These are phyloP conservation scores for Marsdenia floribunda DNA, from an alignment of 257 asterid genomes.

Conservation along the genomic window DNA sequence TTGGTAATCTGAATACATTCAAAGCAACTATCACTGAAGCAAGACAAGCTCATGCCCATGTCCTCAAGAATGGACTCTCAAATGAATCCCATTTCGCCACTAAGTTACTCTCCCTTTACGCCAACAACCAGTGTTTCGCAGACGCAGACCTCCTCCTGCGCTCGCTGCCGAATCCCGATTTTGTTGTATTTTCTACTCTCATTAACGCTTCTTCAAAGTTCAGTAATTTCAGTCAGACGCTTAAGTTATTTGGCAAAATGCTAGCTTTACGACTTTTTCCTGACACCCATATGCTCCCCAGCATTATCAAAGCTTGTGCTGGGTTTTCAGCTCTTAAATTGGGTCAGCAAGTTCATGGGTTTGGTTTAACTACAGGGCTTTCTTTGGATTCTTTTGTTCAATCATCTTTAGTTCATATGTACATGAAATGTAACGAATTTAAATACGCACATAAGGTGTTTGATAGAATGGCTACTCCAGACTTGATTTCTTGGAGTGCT, in stretches of 20 bases:
- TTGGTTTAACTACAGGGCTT: constrained; percentile 52
- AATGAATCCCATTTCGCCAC: constrained; percentile 34
- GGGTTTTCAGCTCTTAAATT: constrained; percentile 35
- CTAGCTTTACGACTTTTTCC: constrained; percentile 36
- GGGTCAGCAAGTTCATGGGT: constrained; percentile 78
- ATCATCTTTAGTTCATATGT: constrained; percentile 69
- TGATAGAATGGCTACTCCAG: constrained; percentile 42
- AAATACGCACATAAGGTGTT: constrained; percentile 50
- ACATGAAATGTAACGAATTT: constrained; percentile 50
- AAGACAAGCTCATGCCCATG: constrained; percentile 52
- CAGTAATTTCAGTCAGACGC: constrained; percentile 32
- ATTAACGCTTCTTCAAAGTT: constrained; percentile 59
- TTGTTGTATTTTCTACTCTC: constrained; percentile 47
- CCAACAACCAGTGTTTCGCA: constrained; percentile 40
- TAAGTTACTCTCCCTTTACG: constrained; percentile 53
- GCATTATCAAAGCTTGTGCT: constrained; percentile 65
- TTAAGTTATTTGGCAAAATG: constrained; percentile 46
- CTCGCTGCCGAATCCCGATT: constrained; percentile 35
- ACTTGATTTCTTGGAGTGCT: constrained; percentile 78
- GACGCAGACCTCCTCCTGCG: constrained; percentile 41
- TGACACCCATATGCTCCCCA: constrained; percentile 64
- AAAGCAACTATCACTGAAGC: constrained; percentile 37
- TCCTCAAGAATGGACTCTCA: constrained; percentile 49
- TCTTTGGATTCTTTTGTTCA: constrained; percentile 54
- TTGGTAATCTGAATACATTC: constrained; percentile 24